Conservation (phyloP, 306 rosid species). For the Vigna hirtella region DNA sequence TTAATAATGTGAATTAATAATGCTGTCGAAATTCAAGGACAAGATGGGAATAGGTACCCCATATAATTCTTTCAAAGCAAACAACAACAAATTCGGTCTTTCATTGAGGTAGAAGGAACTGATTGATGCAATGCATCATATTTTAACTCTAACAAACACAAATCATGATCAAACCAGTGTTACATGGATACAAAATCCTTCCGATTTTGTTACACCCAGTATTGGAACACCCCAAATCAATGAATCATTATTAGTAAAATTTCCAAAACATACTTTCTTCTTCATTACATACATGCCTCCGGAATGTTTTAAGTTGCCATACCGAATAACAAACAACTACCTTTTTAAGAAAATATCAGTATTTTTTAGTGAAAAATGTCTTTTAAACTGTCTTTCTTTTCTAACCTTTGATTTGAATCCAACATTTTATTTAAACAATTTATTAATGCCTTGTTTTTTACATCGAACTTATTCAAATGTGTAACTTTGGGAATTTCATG, state of each 20-base stretch:
- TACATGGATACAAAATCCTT: conserved; percentile 45
- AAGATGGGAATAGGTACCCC: conserved; percentile 42
- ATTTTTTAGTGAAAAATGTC: too few species aligned
- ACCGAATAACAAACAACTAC: conserved; percentile 40
- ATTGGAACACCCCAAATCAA: conserved; percentile 34
- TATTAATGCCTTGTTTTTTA: too few species aligned
- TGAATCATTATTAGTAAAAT: conserved; percentile 27
- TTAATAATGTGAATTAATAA: conserved; percentile 1
- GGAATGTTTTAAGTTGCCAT: not conserved
- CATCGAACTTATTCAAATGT: too few species aligned
- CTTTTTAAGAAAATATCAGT: too few species aligned
- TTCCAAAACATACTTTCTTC: conserved; percentile 9
- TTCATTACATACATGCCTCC: not conserved
- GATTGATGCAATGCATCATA: conserved; percentile 67
- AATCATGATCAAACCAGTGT: conserved; percentile 37
- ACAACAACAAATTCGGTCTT: conserved; percentile 55
- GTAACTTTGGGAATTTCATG: too few species aligned
- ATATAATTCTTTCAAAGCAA: conserved; percentile 46
- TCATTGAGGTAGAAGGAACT: conserved; percentile 60
- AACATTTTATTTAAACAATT: too few species aligned
- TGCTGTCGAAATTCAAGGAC: conserved; percentile 42
- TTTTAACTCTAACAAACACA: conserved; percentile 47
- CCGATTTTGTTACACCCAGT: conserved; percentile 31
- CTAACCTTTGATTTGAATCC: too few species aligned
- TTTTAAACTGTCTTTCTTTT: too few species aligned